A percentile compares a stretch with the other conserved stretches of the same genome.
Conservation (phyloP, 176 grass and related monocot genomes). For the Dendrocalamus sinicus region DNA sequence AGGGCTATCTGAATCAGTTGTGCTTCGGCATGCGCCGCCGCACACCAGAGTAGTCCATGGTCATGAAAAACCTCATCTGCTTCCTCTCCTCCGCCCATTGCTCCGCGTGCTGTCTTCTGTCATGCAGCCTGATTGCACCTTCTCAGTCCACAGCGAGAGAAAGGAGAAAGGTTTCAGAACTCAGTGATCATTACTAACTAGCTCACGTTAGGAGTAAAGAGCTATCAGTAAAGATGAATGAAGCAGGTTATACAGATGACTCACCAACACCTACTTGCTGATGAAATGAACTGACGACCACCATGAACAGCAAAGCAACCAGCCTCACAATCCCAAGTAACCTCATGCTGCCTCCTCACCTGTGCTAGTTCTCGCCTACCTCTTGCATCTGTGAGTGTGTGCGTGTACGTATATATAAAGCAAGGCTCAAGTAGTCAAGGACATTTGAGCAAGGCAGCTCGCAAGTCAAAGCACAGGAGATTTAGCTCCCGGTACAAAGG, state of each 20-base stretch:
- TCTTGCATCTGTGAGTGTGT: neutral
- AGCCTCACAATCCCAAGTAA: conserved; percentile 45
- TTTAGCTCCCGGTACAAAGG: conserved; percentile 25
- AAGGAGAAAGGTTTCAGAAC: conserved; percentile 2
- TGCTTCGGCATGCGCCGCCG: conserved; percentile 48
- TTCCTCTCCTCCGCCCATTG: conserved; percentile 62
- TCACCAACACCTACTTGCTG: conserved; percentile 69
- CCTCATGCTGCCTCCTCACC: conserved; percentile 49
- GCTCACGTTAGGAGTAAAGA: neutral
- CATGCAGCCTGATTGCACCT: conserved; percentile 69
- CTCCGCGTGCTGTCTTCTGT: conserved; percentile 49
- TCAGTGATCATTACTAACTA: neutral
- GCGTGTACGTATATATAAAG: conserved; percentile 37
- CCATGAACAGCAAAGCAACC: conserved; percentile 49
- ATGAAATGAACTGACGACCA: conserved; percentile 54
- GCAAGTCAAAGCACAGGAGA: conserved; percentile 72
- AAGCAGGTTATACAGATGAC: neutral
- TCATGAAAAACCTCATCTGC: conserved; percentile 53
- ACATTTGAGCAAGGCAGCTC: conserved; percentile 31
- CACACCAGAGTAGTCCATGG: conserved; percentile 37
- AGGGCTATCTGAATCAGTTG: conserved; percentile 46
- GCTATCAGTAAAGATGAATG: neutral
- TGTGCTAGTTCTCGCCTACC: conserved; percentile 34
- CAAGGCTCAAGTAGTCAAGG: conserved; percentile 45
- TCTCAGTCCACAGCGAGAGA: neutral